A percentile compares a stretch with the other conserved stretches of the same genome.
These are phyloP conservation scores for Eragrostis nindensis DNA, from an alignment of 176 grass and related monocot species.

Conservation along the genomic window DNA sequence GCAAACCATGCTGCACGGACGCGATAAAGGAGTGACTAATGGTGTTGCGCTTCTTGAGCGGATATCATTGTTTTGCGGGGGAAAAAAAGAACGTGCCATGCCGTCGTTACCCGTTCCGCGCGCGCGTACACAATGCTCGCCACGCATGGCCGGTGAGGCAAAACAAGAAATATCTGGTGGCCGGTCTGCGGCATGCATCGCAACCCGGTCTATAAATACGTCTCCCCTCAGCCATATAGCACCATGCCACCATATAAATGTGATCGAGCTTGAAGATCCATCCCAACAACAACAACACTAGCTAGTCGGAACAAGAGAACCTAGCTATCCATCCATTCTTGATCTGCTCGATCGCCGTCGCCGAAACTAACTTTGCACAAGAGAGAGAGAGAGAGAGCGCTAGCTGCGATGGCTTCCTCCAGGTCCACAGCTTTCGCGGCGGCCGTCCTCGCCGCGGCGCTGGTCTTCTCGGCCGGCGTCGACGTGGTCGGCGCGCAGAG, in stretches of 20 bases:
- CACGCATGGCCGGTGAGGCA: neutral
- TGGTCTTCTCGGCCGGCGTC: conserved; percentile 9
- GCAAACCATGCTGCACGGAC: neutral
- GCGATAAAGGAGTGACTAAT: neutral
- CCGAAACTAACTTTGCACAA: neutral
- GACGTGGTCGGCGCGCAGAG: conserved; percentile 28
- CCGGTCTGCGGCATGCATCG: neutral
- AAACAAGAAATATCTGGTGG: conserved; percentile 34
- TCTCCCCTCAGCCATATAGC: neutral
- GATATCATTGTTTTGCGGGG: conserved; percentile 27
- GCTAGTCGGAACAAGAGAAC: neutral
- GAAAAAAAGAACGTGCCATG: neutral
- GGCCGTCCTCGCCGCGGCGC: conserved; percentile 15
- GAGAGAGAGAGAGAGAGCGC: too few relatives aligned
- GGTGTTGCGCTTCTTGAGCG: neutral
- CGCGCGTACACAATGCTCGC: neutral
- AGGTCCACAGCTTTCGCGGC: neutral
- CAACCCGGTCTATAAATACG: conserved; percentile 33
- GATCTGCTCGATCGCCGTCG: too few relatives aligned
- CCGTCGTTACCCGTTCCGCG: neutral
- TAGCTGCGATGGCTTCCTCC: neutral
- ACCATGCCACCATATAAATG: too few relatives aligned
- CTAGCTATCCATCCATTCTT: neutral
- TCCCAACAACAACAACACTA: neutral
- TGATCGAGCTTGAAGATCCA: neutral